A percentile compares a stretch with the other conserved stretches of the same genome.
phyloP scores from a whole-genome alignment of 306 rosid species.

The Lupinus albus region DNA sequence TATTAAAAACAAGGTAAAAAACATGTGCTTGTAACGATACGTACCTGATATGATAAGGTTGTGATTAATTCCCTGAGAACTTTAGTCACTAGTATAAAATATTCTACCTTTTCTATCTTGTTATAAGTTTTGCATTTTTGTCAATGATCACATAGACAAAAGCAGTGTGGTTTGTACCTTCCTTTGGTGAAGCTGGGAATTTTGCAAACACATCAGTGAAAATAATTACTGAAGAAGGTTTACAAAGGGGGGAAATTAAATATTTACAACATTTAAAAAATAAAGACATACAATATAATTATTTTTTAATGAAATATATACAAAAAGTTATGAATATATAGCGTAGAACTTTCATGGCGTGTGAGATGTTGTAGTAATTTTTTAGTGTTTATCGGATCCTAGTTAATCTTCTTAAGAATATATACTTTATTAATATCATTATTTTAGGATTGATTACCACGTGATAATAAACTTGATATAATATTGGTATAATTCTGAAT shows the following conservation, averaged over 20 bases:
- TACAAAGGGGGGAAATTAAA: background rate
- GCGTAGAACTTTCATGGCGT: too few species aligned
- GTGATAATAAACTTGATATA: too few species aligned
- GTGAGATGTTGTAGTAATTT: too few species aligned
- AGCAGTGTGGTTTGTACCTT: conserved; percentile 26
- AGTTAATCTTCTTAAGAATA: too few species aligned
- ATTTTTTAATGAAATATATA: too few species aligned
- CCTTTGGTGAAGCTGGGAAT: conserved; percentile 17
- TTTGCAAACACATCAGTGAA: conserved; percentile 24
- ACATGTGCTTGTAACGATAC: too few species aligned
- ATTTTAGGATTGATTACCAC: too few species aligned
- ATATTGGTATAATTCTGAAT: too few species aligned
- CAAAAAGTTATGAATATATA: background rate
- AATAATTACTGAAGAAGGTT: conserved; percentile 18
- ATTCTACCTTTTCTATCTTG: conserved; percentile 2
- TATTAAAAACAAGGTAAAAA: too few species aligned
- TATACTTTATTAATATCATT: too few species aligned
- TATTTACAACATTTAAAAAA: background rate
- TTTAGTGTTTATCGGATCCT: too few species aligned
- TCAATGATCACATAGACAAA: conserved; percentile 4
- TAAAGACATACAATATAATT: background rate
- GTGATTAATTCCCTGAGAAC: background rate
- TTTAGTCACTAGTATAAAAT: background rate
- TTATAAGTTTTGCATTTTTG: conserved; percentile 12
- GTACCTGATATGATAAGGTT: background rate